A percentile compares a stretch with the other conserved stretches of the same genome.
Conservation (phyloP, 768 basidiomycete genomes). For the Suillus brevipes region DNA sequence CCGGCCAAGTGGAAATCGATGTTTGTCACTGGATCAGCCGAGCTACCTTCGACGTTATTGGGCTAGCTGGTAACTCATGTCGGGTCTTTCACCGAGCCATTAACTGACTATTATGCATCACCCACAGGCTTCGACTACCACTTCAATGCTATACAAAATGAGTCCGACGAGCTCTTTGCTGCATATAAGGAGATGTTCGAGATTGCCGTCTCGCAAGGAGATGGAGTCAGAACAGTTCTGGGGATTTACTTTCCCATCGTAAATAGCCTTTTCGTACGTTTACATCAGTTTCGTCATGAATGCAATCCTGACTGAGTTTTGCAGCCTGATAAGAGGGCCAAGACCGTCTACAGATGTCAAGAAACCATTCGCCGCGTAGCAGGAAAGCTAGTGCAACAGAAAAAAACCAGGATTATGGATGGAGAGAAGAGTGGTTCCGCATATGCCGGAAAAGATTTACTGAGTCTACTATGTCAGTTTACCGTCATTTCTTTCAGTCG, state of each 20-base stretch:
- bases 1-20: slow-evolving; percentile 52
- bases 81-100: neutral
- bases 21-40: slow-evolving; percentile 80
- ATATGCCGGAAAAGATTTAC: slow-evolving; percentile 69
- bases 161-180: slow-evolving; percentile 72
- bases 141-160: slow-evolving; percentile 80
- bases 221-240: slow-evolving; percentile 44
- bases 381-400: slow-evolving; percentile 75
- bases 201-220: slow-evolving; percentile 60
- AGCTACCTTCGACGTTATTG: slow-evolving; percentile 89
- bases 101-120: neutral
- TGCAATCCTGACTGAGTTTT: neutral
- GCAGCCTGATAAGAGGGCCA: slow-evolving; percentile 55
- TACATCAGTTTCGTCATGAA: neutral
- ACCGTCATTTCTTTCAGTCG: neutral
- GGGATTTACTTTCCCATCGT: slow-evolving; percentile 61
- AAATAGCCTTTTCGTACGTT: slow-evolving; percentile 56
- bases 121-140: slow-evolving; percentile 77
- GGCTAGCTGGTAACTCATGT: slow-evolving; percentile 66
- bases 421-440: slow-evolving; percentile 50
- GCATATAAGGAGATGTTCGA: slow-evolving; percentile 89
- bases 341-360: slow-evolving; percentile 56
- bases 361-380: slow-evolving; percentile 67
- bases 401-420: slow-evolving; percentile 71
- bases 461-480: slow-evolving; percentile 72